Evolutionary conservation across 1,284 basidiomycete genomes (phyloP).

Genomic region (Rhodotorula sp.): DNA sequence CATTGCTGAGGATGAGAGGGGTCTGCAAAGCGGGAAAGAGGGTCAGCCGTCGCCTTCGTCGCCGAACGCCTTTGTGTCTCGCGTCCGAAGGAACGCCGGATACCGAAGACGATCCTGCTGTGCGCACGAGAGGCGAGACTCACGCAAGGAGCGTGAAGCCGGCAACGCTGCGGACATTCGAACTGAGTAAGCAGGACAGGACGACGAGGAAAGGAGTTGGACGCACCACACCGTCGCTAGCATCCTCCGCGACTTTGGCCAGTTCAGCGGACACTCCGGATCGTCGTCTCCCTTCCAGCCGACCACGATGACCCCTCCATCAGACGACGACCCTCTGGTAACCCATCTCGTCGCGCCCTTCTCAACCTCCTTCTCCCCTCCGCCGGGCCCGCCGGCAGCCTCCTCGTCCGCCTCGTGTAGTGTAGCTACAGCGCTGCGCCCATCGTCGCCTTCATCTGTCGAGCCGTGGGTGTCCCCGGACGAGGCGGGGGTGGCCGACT

Average conservation of each 20-base stretch:
- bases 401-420: neutral
- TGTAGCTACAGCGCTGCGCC: too few relatives aligned
- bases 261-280: slow-evolving; percentile 47
- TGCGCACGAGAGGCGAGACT: too few relatives aligned
- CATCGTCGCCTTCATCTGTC: neutral
- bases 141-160: slow-evolving; percentile 33
- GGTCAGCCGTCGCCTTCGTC: too few relatives aligned
- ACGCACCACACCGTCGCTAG: slow-evolving; percentile 19
- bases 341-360: neutral
- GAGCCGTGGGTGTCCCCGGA: neutral
- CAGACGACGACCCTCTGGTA: neutral
- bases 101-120: too few relatives aligned
- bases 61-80: too few relatives aligned
- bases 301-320: slow-evolving; percentile 49
- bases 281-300: slow-evolving; percentile 47
- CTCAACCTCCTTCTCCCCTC: neutral
- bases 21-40: slow-evolving; percentile 37
- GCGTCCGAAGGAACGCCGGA: too few relatives aligned
- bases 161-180: slow-evolving; percentile 18
- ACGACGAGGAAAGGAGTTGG: neutral
- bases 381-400: neutral
- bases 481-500: neutral
- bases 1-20: slow-evolving; percentile 68
- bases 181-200: neutral
- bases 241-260: slow-evolving; percentile 39